A percentile compares a stretch with the other conserved stretches of the same genome.
These are phyloP conservation scores for Sugiyamaella japonica DNA, from an alignment of 1,139 yeast genomes.

Conservation along the genomic window DNA sequence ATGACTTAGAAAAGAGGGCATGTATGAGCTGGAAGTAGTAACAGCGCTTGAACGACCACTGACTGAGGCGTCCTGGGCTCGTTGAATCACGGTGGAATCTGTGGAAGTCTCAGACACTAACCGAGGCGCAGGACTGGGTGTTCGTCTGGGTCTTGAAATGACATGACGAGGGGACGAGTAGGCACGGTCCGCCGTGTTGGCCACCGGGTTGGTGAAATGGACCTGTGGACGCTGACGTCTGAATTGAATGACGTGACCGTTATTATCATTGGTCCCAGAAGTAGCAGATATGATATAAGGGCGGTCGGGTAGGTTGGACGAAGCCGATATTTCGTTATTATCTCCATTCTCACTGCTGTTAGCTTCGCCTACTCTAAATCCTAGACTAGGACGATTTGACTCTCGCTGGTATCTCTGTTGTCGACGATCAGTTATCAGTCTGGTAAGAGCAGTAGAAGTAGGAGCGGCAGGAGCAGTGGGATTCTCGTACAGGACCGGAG, in stretches of 20 bases:
- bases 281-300: conserved; percentile 11
- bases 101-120: background rate
- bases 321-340: background rate
- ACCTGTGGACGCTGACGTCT: conserved; percentile 25
- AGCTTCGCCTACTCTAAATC: background rate
- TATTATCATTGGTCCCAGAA: conserved; percentile 3
- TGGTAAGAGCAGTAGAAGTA: background rate
- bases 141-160: background rate
- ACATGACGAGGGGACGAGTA: background rate
- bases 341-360: background rate
- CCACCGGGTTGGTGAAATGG: conserved; percentile 27
- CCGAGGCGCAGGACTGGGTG: conserved; percentile 11
- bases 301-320: background rate
- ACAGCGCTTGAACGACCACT: background rate
- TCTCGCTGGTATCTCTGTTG: background rate
- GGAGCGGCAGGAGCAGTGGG: too few species aligned
- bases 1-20: too few species aligned
- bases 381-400: background rate
- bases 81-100: background rate
- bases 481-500: background rate
- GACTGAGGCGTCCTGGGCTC: too few species aligned
- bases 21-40: background rate
- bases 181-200: conserved; percentile 15
- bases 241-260: conserved; percentile 3
- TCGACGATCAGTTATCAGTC: background rate